These are phyloP conservation scores for Mariannaea sp. DNA, from an alignment of 2,329 filamentous ascomycete genomes.

Conservation along the genomic window DNA sequence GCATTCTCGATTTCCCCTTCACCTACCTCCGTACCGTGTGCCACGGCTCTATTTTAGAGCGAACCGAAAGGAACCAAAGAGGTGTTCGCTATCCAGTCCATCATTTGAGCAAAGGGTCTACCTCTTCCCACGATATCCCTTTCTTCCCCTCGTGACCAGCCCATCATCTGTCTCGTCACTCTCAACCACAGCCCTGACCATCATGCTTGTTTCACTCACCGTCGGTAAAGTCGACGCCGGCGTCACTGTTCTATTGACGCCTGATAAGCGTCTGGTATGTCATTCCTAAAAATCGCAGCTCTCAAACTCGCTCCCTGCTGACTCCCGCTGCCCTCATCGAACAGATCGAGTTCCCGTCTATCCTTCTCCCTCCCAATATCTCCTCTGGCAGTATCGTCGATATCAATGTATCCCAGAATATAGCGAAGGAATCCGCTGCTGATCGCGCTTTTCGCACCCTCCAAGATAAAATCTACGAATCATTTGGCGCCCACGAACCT, in stretches of 20 bases:
- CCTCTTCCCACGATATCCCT: slow-evolving; percentile 1
- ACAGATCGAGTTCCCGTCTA: slow-evolving; percentile 98
- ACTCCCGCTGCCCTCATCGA: slow-evolving; percentile 12
- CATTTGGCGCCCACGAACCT: slow-evolving; percentile 83
- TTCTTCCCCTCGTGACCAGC: slow-evolving; percentile 1
- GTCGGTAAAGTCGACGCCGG: slow-evolving; percentile 99
- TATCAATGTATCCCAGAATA: slow-evolving; percentile 91
- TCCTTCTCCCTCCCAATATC: slow-evolving; percentile 93
- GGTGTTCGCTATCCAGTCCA: not conserved
- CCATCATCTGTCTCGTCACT: slow-evolving; percentile 7
- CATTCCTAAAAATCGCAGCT: not conserved
- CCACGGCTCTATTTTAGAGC: not conserved
- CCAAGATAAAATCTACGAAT: slow-evolving; percentile 85
- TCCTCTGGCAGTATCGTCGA: slow-evolving; percentile 96
- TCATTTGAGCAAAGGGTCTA: not conserved
- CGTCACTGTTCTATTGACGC: slow-evolving; percentile 93
- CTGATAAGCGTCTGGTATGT: slow-evolving; percentile 92
- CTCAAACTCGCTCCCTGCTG: not conserved
- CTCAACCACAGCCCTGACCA: slow-evolving; percentile 36
- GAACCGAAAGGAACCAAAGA: not conserved
- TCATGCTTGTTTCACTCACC: slow-evolving; percentile 94
- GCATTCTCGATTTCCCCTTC: not conserved
- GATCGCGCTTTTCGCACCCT: slow-evolving; percentile 78
- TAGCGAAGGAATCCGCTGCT: slow-evolving; percentile 73
- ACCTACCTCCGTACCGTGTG: not conserved